Conservation (phyloP, 495 filamentous ascomycete species). For the Penicillium salamii region DNA sequence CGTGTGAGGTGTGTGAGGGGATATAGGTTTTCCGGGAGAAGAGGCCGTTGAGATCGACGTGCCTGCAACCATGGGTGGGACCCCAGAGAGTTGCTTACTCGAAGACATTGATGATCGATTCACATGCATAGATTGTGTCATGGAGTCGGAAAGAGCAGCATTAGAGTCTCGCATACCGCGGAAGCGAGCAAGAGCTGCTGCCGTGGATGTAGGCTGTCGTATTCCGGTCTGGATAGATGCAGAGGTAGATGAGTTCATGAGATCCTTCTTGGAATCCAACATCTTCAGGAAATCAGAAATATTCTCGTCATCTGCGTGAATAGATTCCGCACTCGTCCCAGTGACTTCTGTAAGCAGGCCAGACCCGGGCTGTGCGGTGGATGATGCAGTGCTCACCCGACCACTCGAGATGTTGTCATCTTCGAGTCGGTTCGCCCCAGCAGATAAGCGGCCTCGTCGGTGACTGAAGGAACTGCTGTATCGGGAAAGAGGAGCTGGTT, state of each 20-base stretch:
- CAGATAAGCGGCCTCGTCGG: constrained; percentile 69
- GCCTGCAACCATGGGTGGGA: constrained; percentile 79
- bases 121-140: constrained; percentile 78
- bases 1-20: constrained; percentile 91
- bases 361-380: constrained; percentile 78
- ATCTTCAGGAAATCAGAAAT: constrained; percentile 89
- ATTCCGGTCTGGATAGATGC: constrained; percentile 55
- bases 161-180: constrained; percentile 84
- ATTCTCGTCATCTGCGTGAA: constrained; percentile 84
- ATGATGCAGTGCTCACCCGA: constrained; percentile 79
- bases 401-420: constrained; percentile 85
- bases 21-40: constrained; percentile 87
- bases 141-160: constrained; percentile 78
- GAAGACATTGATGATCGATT: constrained; percentile 81
- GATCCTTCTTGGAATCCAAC: constrained; percentile 75
- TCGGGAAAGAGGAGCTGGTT: constrained; percentile 64
- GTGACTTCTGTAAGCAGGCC: constrained; percentile 74
- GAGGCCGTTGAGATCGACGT: constrained; percentile 82
- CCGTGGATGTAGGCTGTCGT: constrained; percentile 54
- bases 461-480: constrained; percentile 89
- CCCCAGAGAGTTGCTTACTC: constrained; percentile 77
- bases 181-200: constrained; percentile 71
- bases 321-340: constrained; percentile 71
- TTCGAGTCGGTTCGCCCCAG: constrained; percentile 66
- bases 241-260: constrained; percentile 62